Evolutionary conservation across 1,284 basidiomycete genomes (phyloP).

Genomic region (Irpex sp.): DNA sequence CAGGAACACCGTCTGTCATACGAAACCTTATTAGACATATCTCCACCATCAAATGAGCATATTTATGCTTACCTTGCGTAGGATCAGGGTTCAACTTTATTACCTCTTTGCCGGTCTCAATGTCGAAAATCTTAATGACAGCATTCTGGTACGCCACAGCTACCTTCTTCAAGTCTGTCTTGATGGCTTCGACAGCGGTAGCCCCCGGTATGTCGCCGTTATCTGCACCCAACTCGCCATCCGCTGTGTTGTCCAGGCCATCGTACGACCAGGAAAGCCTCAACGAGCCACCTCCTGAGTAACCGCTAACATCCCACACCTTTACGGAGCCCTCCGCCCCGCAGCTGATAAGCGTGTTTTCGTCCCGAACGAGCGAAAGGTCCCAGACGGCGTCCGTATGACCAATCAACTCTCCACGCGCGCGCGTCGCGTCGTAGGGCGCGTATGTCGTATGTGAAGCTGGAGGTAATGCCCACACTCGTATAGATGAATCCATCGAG

Average conservation of each 20-base stretch:
- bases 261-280: conserved; percentile 78
- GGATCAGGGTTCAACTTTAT: conserved; percentile 65
- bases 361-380: conserved; percentile 73
- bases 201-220: conserved; percentile 60
- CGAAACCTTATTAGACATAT: conserved; percentile 9
- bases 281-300: conserved; percentile 55
- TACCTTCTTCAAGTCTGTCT: conserved; percentile 74
- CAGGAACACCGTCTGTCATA: conserved; percentile 58
- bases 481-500: conserved; percentile 90
- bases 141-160: conserved; percentile 93
- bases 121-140: conserved; percentile 86
- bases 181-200: conserved; percentile 79
- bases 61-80: conserved; percentile 56
- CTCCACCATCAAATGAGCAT: conserved; percentile 4
- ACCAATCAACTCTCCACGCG: conserved; percentile 81
- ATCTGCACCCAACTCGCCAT: conserved; percentile 40
- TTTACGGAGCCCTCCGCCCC: conserved; percentile 91
- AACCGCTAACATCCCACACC: conserved; percentile 83
- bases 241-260: conserved; percentile 54
- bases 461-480: conserved; percentile 83
- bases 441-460: conserved; percentile 80
- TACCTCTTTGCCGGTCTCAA: conserved; percentile 82
- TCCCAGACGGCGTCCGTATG: conserved; percentile 98
- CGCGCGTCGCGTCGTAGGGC: conserved; percentile 76
- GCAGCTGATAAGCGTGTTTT: conserved; percentile 82